Evolutionary conservation across 169 alveolate species (phyloP).

Genomic region (Plasmodium gaboni): DNA sequence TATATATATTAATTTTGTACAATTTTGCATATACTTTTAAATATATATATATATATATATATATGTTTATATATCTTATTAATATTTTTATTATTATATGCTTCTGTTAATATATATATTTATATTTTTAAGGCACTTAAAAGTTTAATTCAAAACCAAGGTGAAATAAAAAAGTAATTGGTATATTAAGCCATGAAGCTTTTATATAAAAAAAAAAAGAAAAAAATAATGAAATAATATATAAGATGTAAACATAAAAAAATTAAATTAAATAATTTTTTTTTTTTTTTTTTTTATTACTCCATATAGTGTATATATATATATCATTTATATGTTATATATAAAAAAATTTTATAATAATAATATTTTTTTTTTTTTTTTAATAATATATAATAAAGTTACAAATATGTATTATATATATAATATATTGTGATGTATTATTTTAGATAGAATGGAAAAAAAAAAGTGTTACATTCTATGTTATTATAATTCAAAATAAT

Average conservation of each 20-base stretch:
- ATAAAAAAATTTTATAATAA: no score
- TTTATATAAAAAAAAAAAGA: neutral
- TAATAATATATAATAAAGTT: no score
- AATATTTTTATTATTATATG: neutral
- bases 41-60: neutral
- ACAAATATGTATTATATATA: no score
- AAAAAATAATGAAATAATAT: no score
- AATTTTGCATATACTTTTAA: neutral
- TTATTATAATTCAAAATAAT: no score
- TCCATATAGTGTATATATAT: no score
- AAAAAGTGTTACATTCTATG: no score
- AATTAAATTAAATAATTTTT: slow-evolving; percentile 6
- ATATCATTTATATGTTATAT: no score
- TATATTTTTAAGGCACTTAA: slow-evolving; percentile 18
- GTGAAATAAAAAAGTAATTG: slow-evolving; percentile 7
- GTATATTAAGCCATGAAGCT: neutral
- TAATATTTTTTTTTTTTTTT: no score
- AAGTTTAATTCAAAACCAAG: slow-evolving; percentile 48
- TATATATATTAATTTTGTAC: neutral
- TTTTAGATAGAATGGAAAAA: no score
- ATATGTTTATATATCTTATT: neutral
- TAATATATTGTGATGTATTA: no score
- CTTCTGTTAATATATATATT: neutral
- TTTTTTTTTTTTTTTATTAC: no score
- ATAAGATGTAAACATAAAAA: slow-evolving; percentile 21